Base-by-base conservation (phyloP, 1,139 yeast species). In the Candida neerlandica region DNA sequence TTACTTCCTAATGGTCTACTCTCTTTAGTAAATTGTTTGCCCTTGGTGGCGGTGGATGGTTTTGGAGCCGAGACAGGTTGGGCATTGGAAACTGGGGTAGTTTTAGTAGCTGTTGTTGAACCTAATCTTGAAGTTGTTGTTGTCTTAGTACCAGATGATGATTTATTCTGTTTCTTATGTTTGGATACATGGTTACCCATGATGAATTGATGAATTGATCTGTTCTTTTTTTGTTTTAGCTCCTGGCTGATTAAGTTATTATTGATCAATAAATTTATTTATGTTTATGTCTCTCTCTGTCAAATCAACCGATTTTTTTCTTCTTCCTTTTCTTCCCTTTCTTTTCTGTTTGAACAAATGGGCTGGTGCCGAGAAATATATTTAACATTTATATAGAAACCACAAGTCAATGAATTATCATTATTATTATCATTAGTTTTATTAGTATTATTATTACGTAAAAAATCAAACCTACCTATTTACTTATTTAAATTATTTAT, bases 151-250 rank as follows among this genome's bases (percentile, higher is more conserved):
- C 16, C 18, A 6, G 41, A 21, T n/a, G 41, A 37, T n/a, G 16
- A 18, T 12, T 35, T 35, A 11, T 38, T 46, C 9, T 42, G 37
- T 16, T 46, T 35, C 14, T 32, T 46, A 10, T 41, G 43, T 27
- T 46, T 46, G 40, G 49, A 46, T 32, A 41, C 38, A 16, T 35
- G 33, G 19, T 43, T 34, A 34, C 49, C 49, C 49, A 46, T 45
- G 37, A 32, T 41, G 15, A 16, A 41, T 14, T 23, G 16, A 38
- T 38, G 9, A 7, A 5, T 33, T 14, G 18, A 9, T 9, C 37
- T n/a, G n/a, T n/a, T n/a, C n/a, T n/a, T n/a, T n/a, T n/a, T n/a
- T n/a, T n/a, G n/a, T n/a, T n/a, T n/a, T n/a, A n/a, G n/a, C n/a
- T n/a, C 16, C 16, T 30, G 34, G 9, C 15, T 6, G 34, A n/a